These are phyloP conservation scores for Escallonia herrerae DNA, from an alignment of 129 eudicot species.

Conservation along the genomic window DNA sequence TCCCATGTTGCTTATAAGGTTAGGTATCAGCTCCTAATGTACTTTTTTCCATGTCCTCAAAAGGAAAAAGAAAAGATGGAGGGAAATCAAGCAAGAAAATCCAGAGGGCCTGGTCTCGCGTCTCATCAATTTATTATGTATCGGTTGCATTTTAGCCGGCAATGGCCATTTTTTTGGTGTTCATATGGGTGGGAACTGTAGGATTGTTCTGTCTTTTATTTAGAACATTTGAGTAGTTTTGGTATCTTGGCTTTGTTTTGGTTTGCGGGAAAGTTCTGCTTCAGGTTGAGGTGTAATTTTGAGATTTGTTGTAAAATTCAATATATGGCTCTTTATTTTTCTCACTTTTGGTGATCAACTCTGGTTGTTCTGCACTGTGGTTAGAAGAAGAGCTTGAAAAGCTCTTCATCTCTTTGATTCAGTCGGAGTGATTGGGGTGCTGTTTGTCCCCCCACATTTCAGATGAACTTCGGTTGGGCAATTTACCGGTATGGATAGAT, in stretches of 20 bases:
- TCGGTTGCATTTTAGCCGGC: slow-evolving; percentile 7
- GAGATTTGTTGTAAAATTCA: background rate
- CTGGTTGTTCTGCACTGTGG: too few relatives aligned
- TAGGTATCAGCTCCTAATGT: too few relatives aligned
- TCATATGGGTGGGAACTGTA: slow-evolving; percentile 31
- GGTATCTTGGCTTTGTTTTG: background rate
- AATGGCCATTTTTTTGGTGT: slow-evolving; percentile 29
- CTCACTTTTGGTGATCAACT: too few relatives aligned
- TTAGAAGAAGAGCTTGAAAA: too few relatives aligned
- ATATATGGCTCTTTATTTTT: too few relatives aligned
- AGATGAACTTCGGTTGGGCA: too few relatives aligned
- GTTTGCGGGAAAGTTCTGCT: background rate
- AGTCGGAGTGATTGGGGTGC: too few relatives aligned
- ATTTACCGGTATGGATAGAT: too few relatives aligned
- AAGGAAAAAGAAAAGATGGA: background rate
- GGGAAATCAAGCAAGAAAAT: background rate
- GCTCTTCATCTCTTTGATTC: too few relatives aligned
- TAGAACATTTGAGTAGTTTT: slow-evolving; percentile 15
- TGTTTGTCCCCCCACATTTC: too few relatives aligned
- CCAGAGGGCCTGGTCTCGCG: slow-evolving; percentile 25
- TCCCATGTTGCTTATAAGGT: too few relatives aligned
- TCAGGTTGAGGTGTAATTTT: background rate
- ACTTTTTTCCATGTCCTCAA: too few relatives aligned
- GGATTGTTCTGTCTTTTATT: slow-evolving; percentile 31
- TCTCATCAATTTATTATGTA: slow-evolving; percentile 27